A percentile compares a stretch with the other conserved stretches of the same genome.
These are phyloP conservation scores for Rhodotorula babjevae DNA, from an alignment of 768 basidiomycete species.

Conservation along the genomic window DNA sequence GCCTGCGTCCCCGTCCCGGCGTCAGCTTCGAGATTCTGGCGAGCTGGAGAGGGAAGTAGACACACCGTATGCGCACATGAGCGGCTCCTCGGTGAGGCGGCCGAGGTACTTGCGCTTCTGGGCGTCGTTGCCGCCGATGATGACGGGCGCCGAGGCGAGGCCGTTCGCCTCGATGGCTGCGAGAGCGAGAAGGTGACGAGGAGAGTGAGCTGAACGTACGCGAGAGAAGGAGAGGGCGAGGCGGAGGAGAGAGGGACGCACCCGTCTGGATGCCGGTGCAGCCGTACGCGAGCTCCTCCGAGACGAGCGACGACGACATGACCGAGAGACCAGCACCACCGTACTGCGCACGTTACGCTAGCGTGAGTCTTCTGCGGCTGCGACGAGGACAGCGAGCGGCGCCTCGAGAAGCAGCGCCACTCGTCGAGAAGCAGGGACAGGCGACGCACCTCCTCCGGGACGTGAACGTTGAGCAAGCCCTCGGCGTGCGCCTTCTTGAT, in stretches of 20 bases:
- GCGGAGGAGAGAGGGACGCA: neutral
- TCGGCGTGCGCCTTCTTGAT: conserved; percentile 48
- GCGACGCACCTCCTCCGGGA: conserved; percentile 46
- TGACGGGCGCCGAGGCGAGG: conserved; percentile 47
- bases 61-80: conserved; percentile 48
- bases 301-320: conserved; percentile 47
- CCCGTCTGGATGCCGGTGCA: conserved; percentile 36
- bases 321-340: conserved; percentile 48
- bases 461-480: conserved; percentile 49
- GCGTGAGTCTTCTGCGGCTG: neutral
- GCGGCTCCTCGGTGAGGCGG: conserved; percentile 48
- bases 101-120: conserved; percentile 50
- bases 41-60: conserved; percentile 18
- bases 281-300: conserved; percentile 43
- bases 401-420: no score
- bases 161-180: conserved; percentile 50
- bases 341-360: conserved; percentile 34
- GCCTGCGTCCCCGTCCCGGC: neutral
- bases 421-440: no score
- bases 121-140: conserved; percentile 47
- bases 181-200: no score
- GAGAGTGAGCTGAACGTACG: no score
- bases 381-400: neutral
- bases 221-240: neutral
- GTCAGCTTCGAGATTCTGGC: no score